Percentiles rank a stretch among this genome's conserved stretches.
These are phyloP conservation scores for Mucor saturninus DNA, from an alignment of 371 early-diverging fungal genomes.

Conservation along the genomic window DNA sequence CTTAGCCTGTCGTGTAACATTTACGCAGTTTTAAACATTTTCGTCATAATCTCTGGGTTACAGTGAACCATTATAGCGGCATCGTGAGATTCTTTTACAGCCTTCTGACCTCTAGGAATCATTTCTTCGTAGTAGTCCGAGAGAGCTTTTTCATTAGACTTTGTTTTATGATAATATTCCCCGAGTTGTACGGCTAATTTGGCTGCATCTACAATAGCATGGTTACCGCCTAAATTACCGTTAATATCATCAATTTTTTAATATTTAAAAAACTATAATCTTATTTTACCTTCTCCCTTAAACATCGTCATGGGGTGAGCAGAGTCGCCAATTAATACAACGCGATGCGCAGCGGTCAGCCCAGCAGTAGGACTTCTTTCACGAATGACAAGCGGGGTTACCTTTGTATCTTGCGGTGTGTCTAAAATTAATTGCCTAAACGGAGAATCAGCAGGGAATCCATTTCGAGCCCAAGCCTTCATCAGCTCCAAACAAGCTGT, in stretches of 20 bases:
- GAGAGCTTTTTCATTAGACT: conserved; percentile 24
- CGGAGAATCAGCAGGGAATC: background rate
- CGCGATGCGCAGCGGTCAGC: background rate
- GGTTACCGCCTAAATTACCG: conserved; percentile 36
- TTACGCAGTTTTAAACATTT: background rate
- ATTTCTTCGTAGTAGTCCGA: conserved; percentile 29
- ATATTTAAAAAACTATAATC: background rate
- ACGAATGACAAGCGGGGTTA: conserved; percentile 4
- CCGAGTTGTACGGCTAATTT: conserved; percentile 24
- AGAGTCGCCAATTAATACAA: conserved; percentile 20
- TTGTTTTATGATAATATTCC: conserved; percentile 17
- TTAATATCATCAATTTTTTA: background rate
- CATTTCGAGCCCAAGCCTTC: conserved; percentile 3
- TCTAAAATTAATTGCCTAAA: background rate
- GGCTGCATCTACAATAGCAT: conserved; percentile 38
- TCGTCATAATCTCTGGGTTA: conserved; percentile 6
- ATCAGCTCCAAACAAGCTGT: conserved; percentile 1
- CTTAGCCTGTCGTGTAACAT: background rate
- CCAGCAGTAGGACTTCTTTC: conserved; percentile 13
- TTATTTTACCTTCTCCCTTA: conserved; percentile 15
- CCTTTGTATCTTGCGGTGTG: background rate
- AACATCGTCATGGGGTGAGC: conserved; percentile 32
- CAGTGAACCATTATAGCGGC: conserved; percentile 14
- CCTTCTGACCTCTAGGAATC: conserved; percentile 30
- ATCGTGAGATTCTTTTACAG: conserved; percentile 33